A percentile compares a stretch with the other conserved stretches of the same genome.
Evolutionary conservation across 495 filamentous ascomycete species (phyloP).

Genomic region (Aspergillus nanangensis): DNA sequence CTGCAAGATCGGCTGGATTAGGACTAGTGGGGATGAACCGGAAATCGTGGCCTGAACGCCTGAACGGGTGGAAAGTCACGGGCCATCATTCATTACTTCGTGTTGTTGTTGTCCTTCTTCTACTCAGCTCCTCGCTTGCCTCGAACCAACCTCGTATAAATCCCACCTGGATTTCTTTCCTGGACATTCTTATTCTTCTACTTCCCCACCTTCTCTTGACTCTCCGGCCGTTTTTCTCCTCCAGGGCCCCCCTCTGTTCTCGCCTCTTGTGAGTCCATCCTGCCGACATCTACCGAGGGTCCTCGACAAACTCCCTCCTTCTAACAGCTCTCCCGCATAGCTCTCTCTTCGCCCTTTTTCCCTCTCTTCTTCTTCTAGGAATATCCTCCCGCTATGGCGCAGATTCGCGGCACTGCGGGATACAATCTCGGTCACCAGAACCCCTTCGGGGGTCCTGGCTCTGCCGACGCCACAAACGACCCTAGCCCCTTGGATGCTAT

Average conservation of each 20-base stretch:
- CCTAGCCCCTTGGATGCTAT: constrained; percentile 88
- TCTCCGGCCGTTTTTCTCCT: background rate
- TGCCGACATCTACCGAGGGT: background rate
- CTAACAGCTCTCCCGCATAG: background rate
- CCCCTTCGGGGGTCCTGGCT: constrained; percentile 63
- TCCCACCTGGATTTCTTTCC: background rate
- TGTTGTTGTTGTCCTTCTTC: constrained; percentile 1
- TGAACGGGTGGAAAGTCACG: constrained; percentile 16
- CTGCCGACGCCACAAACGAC: constrained; percentile 61
- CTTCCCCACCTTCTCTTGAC: background rate
- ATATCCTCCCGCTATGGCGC: constrained; percentile 62
- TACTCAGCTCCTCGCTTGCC: background rate
- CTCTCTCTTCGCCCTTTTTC: background rate
- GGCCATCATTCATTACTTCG: background rate
- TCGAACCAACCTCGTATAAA: background rate
- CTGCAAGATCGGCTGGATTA: no score
- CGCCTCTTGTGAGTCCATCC: background rate
- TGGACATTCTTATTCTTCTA: constrained; percentile 5
- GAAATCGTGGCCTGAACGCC: constrained; percentile 41
- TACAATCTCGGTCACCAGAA: constrained; percentile 85
- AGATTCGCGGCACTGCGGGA: constrained; percentile 92
- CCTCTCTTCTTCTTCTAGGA: constrained; percentile 6
- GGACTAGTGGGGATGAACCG: constrained; percentile 9
- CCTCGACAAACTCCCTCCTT: background rate
- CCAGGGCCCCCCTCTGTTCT: background rate